Evolutionary conservation across 2,329 filamentous ascomycete species (phyloP).

Genomic region (Phyllosticta ampelicida): DNA sequence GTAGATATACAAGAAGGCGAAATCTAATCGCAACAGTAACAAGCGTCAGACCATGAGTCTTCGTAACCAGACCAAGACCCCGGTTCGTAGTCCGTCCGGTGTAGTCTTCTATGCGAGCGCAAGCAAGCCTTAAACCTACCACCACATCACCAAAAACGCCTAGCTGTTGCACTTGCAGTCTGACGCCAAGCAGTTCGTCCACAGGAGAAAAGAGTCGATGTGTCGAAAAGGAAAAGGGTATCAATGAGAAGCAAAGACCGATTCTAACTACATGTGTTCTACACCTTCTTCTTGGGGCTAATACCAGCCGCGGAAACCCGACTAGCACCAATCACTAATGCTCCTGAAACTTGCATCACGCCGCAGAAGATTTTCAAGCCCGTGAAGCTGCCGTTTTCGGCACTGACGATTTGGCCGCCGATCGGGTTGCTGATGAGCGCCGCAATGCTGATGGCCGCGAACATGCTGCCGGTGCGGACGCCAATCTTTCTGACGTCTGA

Average conservation of each 20-base stretch:
- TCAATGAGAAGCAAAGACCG: background rate
- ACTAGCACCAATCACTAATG: slow-evolving; percentile 20
- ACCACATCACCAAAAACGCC: background rate
- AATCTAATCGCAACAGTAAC: background rate
- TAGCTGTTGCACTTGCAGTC: background rate
- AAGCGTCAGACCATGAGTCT: background rate
- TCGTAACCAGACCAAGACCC: background rate
- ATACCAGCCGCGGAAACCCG: slow-evolving; percentile 20
- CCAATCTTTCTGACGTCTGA: slow-evolving; percentile 60
- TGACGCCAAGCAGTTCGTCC: background rate
- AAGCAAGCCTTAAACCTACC: too few relatives aligned
- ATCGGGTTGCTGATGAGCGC: slow-evolving; percentile 59
- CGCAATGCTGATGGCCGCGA: slow-evolving; percentile 51
- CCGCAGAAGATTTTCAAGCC: slow-evolving; percentile 58
- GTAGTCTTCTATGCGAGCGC: background rate
- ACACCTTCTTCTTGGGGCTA: slow-evolving; percentile 17
- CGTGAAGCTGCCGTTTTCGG: slow-evolving; percentile 38
- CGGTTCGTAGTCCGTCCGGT: too few relatives aligned
- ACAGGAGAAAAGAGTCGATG: background rate
- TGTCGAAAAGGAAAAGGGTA: background rate
- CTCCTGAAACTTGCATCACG: slow-evolving; percentile 38
- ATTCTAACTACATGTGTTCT: background rate
- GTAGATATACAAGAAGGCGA: background rate
- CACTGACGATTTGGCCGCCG: slow-evolving; percentile 37
- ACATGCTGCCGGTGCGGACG: slow-evolving; percentile 53